Base-by-base conservation (phyloP, 2,329 filamentous ascomycete genomes). In the Metarhizium humberi region DNA sequence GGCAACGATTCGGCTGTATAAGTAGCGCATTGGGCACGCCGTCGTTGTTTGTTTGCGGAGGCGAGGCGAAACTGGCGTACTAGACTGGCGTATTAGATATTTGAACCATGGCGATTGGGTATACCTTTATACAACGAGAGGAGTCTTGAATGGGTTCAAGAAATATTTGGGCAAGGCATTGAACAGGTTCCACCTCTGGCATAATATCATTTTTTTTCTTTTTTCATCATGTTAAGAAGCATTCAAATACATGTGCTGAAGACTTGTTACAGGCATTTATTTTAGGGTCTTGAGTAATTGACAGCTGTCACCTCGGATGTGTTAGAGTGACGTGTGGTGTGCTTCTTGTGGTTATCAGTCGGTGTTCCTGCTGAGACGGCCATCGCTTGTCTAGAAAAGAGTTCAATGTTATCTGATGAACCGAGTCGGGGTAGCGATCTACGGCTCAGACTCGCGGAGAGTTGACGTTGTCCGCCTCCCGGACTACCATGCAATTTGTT, bases 1-100 rank as follows among this genome's bases (percentile, higher is more conserved):
- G 18, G 43, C n/a, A 45, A 18, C 48, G 65, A 69, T 54, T 66
- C 69, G 55, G 65, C 60, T 65, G 70, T 71, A 66, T 73, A 61
- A 71, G 57, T 63, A 25, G 11, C 8, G 50, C 40, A 30, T 36
- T 42, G 32, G 45, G n/a, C 13, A 25, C 30, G 32, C 14, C 42
- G 38, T 47, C 10, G n/a, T 32, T 30, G 13, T 13, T 20, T 48
- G 30, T 54, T 40, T 40, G 38, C 14, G 3, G 5, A 40, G 14
- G 38, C 38, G 38, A 47, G 10, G 46, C 16, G 29, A 25, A 42
- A 3, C n/a, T 30, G 47, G 52, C 52, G 45, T 40, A 50, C 40
- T 51, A 47, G 55, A 53, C 25, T 34, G 32, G 32, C 32, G 32
- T 11, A 34, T 11, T 34, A 34, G 32, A 34, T 34, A 11, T 34